Percentiles rank a stretch among this genome's conserved stretches.
Conservation (phyloP, 345 rosid genomes). For the Brassica nigra region DNA sequence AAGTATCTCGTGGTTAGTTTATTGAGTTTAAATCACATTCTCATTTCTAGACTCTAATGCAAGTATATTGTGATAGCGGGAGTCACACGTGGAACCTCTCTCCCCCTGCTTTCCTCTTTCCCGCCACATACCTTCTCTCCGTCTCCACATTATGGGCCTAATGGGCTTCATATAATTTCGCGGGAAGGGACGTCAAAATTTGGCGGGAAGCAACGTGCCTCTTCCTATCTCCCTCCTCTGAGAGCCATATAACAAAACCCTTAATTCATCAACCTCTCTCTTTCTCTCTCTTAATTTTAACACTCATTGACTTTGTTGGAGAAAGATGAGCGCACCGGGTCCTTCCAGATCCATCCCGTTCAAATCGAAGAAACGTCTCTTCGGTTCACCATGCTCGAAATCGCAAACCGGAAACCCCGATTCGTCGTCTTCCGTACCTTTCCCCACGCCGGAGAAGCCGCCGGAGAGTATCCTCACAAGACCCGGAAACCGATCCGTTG, state of each 20-base stretch:
- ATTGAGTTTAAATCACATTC: background rate
- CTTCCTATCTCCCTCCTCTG: background rate
- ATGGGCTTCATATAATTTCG: slow-evolving; percentile 15
- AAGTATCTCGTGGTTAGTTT: no score
- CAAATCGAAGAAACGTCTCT: slow-evolving; percentile 48
- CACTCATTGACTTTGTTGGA: background rate
- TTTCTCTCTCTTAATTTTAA: background rate
- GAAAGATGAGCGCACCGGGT: slow-evolving; percentile 42
- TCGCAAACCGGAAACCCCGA: slow-evolving; percentile 14
- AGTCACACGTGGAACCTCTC: background rate
- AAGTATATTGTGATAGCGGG: background rate
- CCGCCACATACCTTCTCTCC: background rate
- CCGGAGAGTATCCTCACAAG: slow-evolving; percentile 42
- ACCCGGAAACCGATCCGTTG: slow-evolving; percentile 52
- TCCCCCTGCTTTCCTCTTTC: background rate
- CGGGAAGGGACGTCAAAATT: background rate
- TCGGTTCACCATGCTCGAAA: slow-evolving; percentile 21
- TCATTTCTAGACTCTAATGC: no score
- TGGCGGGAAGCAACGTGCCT: slow-evolving; percentile 15
- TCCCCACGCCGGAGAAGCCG: slow-evolving; percentile 63
- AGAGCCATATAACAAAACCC: background rate
- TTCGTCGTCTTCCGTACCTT: slow-evolving; percentile 27
- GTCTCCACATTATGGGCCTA: slow-evolving; percentile 9
- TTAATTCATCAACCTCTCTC: background rate
- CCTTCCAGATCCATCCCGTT: slow-evolving; percentile 43